Evolutionary conservation across 108 stramenopile genomes (phyloP), one percentile per base, ranked within the genome.

Genomic region (Nitzschia inconspicua): DNA sequence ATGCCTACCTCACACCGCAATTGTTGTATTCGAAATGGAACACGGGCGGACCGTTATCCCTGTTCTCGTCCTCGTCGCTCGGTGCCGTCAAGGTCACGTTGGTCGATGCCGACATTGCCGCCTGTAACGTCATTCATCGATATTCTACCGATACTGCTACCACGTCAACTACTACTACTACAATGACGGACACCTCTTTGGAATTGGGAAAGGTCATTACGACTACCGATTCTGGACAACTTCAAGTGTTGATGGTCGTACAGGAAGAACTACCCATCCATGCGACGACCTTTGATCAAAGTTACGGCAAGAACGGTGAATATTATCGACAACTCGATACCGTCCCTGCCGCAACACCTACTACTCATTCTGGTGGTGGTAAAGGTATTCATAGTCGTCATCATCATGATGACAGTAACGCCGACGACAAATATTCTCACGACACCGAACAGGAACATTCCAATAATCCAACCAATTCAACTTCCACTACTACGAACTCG

Each of bases 141-240:
- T 36, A 57, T 32, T 46, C 26, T 22, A 44, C n/a, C n/a, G n/a
- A n/a, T n/a, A n/a, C n/a, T n/a, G n/a, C n/a, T n/a, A n/a, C n/a
- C n/a, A n/a, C n/a, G n/a, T n/a, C n/a, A n/a, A n/a, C n/a, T n/a
- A n/a, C n/a, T n/a, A n/a, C n/a, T n/a, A n/a, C n/a, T n/a, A n/a
- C n/a, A n/a, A n/a, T n/a, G n/a, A n/a, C n/a, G n/a, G n/a, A n/a
- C n/a, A n/a, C n/a, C n/a, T n/a, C 36, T 11, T 47, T 65, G 57
- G 59, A 65, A 43, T 19, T 73, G 30, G 72, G 72, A 39, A 65
- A 55, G 56, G 72, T 73, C 9, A 51, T 73, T 30, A 65, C 72
- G 22, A 56, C 59, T 18, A 59, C 50, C 5, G 27, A 43, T 6
- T 58, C 51, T 0, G 72, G 72, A 10, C 63, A 65, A 40, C 41